A percentile compares a stretch with the other conserved stretches of the same genome.
These are phyloP conservation scores for Podosphaera fusca DNA, from an alignment of 2,329 filamentous ascomycete species.

Conservation along the genomic window DNA sequence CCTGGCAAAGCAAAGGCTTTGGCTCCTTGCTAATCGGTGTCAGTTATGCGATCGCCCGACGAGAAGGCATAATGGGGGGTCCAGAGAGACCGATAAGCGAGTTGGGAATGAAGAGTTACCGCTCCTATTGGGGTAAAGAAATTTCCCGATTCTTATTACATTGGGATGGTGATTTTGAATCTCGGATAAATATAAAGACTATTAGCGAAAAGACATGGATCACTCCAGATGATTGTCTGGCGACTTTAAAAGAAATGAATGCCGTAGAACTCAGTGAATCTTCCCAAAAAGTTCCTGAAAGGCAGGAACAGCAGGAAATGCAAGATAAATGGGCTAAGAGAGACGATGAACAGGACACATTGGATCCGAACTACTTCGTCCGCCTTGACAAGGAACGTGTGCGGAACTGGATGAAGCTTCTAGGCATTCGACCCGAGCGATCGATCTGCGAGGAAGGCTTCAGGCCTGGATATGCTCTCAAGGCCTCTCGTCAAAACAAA, in stretches of 20 bases:
- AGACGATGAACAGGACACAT: constrained; percentile 19
- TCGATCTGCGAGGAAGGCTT: constrained; percentile 58
- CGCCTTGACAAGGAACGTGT: constrained; percentile 28
- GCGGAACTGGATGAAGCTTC: constrained; percentile 42
- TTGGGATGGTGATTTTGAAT: constrained; percentile 9
- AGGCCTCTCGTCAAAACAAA: background rate
- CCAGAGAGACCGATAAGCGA: constrained; percentile 87
- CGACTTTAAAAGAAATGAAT: constrained; percentile 58
- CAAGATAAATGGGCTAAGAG: constrained; percentile 16
- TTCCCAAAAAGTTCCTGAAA: constrained; percentile 2
- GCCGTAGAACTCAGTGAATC: constrained; percentile 29
- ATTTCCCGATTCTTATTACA: constrained; percentile 45
- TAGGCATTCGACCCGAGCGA: constrained; percentile 44
- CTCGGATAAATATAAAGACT: constrained; percentile 40
- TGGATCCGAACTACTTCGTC: constrained; percentile 18
- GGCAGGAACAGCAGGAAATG: constrained; percentile 17
- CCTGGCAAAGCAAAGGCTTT: constrained; percentile 78
- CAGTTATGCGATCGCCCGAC: constrained; percentile 73
- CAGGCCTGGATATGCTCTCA: constrained; percentile 34
- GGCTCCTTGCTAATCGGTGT: constrained; percentile 78
- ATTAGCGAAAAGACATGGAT: constrained; percentile 68
- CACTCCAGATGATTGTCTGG: constrained; percentile 59
- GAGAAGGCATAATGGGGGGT: constrained; percentile 66
- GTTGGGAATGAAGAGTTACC: constrained; percentile 62
- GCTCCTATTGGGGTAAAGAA: constrained; percentile 66